Percentiles rank a stretch among this genome's conserved stretches.
Conservation (phyloP, 164 flowering plant species). For the Tetracentron sinense region DNA sequence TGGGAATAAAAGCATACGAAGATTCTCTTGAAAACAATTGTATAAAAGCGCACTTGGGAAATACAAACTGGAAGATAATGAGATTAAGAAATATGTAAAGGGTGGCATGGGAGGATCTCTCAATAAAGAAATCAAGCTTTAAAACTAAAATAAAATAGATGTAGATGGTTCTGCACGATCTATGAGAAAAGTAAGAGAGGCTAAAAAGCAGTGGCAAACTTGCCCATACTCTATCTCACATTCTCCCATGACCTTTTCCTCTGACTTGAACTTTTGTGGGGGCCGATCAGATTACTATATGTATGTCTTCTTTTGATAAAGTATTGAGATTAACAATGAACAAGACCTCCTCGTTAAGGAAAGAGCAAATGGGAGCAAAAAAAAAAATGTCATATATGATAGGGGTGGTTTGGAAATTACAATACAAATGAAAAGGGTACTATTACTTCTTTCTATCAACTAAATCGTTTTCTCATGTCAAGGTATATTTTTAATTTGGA, state of each 20-base stretch:
- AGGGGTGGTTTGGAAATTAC: no score
- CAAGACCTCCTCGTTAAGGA: neutral
- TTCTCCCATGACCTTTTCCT: constrained; percentile 47
- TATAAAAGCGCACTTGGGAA: no score
- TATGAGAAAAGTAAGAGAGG: constrained; percentile 21
- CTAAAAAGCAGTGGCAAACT: constrained; percentile 29
- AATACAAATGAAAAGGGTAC: no score
- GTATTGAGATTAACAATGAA: constrained; percentile 30
- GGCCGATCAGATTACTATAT: constrained; percentile 26
- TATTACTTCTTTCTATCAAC: no score
- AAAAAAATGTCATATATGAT: no score
- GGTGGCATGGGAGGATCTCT: constrained; percentile 10
- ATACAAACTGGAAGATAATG: constrained; percentile 45
- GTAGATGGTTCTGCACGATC: constrained; percentile 28
- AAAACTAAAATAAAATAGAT: constrained; percentile 6
- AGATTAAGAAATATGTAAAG: constrained; percentile 22
- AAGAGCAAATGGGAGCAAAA: no score
- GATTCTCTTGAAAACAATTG: no score
- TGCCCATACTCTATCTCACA: constrained; percentile 69
- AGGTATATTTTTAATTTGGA: no score
- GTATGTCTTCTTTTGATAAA: constrained; percentile 23
- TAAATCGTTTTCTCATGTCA: no score
- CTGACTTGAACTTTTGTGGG: constrained; percentile 49
- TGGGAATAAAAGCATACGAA: no score
- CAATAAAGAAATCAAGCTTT: constrained; percentile 25